These are phyloP conservation scores for Naegleria lovaniensis DNA, from an alignment of 208 protist genomes.

Conservation along the genomic window DNA sequence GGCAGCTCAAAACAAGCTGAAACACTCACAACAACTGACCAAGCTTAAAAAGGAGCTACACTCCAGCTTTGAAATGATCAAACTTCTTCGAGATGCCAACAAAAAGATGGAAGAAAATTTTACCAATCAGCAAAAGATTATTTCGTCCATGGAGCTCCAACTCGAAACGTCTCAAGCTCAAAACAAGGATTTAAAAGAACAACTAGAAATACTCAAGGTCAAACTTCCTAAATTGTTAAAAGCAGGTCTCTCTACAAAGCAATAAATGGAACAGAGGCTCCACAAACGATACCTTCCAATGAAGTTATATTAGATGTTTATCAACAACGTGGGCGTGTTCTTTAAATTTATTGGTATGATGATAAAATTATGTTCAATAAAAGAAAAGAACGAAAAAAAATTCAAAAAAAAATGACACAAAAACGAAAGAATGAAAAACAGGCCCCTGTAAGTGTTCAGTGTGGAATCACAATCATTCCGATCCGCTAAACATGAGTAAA, in stretches of 20 bases:
- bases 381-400: no score
- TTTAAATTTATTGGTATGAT: no score
- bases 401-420: no score
- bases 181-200: neutral
- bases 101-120: conserved; percentile 6
- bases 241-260: neutral
- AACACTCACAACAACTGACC: neutral
- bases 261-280: no score
- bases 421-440: no score
- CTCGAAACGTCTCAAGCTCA: neutral
- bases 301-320: no score
- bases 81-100: neutral
- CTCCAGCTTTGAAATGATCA: neutral
- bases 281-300: no score
- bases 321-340: no score
- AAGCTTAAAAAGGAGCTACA: neutral
- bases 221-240: neutral
- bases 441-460: no score
- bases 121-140: neutral
- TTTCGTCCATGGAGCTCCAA: neutral
- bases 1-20: neutral
- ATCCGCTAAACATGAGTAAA: no score
- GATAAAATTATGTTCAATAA: no score
- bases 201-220: neutral
- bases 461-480: no score